phyloP scores from a whole-genome alignment of 1,284 basidiomycete genomes.

The Exsudoporus floridanus region DNA sequence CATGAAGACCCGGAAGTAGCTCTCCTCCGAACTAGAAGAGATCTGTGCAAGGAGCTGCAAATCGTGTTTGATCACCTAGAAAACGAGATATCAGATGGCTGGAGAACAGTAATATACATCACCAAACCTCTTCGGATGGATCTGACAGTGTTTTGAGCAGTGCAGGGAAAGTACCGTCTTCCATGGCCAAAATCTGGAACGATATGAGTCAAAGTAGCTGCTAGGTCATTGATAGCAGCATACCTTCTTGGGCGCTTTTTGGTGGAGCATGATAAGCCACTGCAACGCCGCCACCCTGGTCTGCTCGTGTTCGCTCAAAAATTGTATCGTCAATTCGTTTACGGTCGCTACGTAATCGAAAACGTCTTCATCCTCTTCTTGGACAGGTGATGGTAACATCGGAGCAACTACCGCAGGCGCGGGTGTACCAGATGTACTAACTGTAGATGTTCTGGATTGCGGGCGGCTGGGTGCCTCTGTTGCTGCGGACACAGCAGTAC shows the following conservation, averaged over 20 bases:
- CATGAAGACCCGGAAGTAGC: slow-evolving; percentile 96
- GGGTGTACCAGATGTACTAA: slow-evolving; percentile 34
- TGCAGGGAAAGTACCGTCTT: slow-evolving; percentile 95
- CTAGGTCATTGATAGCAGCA: slow-evolving; percentile 5
- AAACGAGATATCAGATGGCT: background rate
- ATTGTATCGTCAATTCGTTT: slow-evolving; percentile 89
- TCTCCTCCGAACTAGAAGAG: slow-evolving; percentile 90
- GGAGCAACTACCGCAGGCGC: slow-evolving; percentile 23
- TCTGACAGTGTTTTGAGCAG: slow-evolving; percentile 96
- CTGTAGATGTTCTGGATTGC: slow-evolving; percentile 53
- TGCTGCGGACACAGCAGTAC: slow-evolving; percentile 18
- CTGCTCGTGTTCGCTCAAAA: slow-evolving; percentile 95
- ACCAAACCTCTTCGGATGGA: slow-evolving; percentile 84
- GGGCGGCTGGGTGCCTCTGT: slow-evolving; percentile 46
- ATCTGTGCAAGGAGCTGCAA: slow-evolving; percentile 96
- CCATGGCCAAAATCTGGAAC: slow-evolving; percentile 85
- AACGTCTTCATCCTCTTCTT: slow-evolving; percentile 59
- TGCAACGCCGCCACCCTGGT: slow-evolving; percentile 94
- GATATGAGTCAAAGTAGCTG: slow-evolving; percentile 1
- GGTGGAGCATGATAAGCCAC: slow-evolving; percentile 98
- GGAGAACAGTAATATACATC: background rate
- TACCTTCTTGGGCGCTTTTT: slow-evolving; percentile 94
- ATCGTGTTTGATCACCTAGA: slow-evolving; percentile 91
- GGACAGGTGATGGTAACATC: slow-evolving; percentile 32
- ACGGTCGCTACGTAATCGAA: slow-evolving; percentile 95